Conservation (phyloP, 352 stramenopile genomes). For the Globisporangium alternatum region DNA sequence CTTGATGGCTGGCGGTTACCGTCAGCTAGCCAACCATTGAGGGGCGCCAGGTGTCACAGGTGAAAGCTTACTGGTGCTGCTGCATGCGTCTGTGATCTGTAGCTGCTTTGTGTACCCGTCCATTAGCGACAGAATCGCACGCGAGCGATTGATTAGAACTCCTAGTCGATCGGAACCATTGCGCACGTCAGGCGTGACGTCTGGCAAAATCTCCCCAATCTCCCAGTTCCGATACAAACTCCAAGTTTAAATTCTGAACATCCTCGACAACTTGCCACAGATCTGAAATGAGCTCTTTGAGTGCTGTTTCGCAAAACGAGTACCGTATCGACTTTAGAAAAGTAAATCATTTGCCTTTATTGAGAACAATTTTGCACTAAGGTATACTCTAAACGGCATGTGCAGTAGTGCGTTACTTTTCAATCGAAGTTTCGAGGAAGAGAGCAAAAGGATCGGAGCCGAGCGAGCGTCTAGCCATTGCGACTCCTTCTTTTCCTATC, state of each 20-base stretch:
- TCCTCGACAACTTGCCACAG: background rate
- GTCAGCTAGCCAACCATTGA: background rate
- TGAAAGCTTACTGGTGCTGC: background rate
- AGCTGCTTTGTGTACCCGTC: background rate
- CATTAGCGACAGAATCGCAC: background rate
- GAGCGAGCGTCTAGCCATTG: conserved; percentile 3
- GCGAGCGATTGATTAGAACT: background rate
- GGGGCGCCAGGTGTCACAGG: background rate
- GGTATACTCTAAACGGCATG: background rate
- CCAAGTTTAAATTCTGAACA: conserved; percentile 5
- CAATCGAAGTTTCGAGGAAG: conserved; percentile 4
- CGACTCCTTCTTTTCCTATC: conserved; percentile 10
- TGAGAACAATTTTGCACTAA: background rate
- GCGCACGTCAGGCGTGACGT: background rate
- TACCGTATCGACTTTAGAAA: background rate
- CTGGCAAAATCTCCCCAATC: background rate
- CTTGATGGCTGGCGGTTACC: background rate
- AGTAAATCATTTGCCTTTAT: background rate
- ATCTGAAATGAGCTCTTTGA: conserved; percentile 3
- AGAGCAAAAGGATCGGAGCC: background rate
- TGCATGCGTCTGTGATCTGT: background rate
- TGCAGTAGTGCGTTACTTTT: background rate
- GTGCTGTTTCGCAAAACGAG: background rate
- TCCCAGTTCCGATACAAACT: background rate
- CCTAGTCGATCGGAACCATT: background rate